Conservation (phyloP, 768 basidiomycete species). For the Boletus speciosus region DNA sequence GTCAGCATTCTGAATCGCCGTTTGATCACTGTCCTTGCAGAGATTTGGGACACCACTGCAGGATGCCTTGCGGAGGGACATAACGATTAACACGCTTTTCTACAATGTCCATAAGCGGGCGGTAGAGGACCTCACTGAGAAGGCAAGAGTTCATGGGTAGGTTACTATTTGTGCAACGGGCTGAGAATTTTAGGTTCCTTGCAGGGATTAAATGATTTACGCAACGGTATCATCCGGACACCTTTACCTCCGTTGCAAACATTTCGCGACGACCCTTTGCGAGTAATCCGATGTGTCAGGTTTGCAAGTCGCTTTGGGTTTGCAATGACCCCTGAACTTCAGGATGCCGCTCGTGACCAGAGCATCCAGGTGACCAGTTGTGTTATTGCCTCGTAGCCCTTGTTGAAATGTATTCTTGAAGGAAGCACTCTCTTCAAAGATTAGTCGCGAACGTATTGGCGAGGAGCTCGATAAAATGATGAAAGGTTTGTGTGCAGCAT, state of each 20-base stretch:
- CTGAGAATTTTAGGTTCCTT: constrained; percentile 7
- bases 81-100: constrained; percentile 94
- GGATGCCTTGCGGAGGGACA: constrained; percentile 87
- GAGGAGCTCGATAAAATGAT: constrained; percentile 95
- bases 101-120: constrained; percentile 86
- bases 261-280: constrained; percentile 90
- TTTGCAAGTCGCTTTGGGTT: constrained; percentile 93
- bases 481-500: constrained; percentile 49
- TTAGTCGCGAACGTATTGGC: constrained; percentile 88
- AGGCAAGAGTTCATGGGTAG: constrained; percentile 40
- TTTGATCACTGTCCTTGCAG: constrained; percentile 38
- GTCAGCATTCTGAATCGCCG: not conserved
- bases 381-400: not conserved
- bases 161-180: not conserved
- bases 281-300: constrained; percentile 85
- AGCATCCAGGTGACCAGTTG: constrained; percentile 53
- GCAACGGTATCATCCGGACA: constrained; percentile 75
- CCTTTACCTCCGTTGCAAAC: constrained; percentile 85
- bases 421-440: constrained; percentile 72
- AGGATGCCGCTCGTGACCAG: constrained; percentile 55
- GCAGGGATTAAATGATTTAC: constrained; percentile 84
- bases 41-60: constrained; percentile 87
- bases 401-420: constrained; percentile 16
- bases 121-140: constrained; percentile 85
- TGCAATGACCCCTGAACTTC: constrained; percentile 63